Percentiles rank a stretch among this genome's conserved stretches.
These are phyloP conservation scores for Vitis hybrid DNA, from an alignment of 177 flowering plant species.

Conservation along the genomic window DNA sequence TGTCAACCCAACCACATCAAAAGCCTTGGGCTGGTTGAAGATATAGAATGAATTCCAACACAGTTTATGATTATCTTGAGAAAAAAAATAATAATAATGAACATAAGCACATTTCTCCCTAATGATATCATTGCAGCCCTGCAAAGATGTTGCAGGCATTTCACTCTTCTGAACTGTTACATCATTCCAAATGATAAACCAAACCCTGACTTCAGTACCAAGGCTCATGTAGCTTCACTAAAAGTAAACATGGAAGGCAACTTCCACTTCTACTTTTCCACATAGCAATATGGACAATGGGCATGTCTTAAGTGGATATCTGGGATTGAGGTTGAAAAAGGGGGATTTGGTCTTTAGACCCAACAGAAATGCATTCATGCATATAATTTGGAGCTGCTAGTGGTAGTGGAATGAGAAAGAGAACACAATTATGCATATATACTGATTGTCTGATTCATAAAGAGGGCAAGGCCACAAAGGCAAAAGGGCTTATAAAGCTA, in stretches of 20 bases:
- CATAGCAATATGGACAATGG: neutral
- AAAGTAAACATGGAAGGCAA: no score
- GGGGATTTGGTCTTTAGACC: neutral
- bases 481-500: constrained; percentile 1
- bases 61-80: neutral
- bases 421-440: neutral
- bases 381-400: neutral
- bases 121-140: neutral
- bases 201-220: neutral
- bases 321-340: neutral
- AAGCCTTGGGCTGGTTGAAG: neutral
- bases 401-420: constrained; percentile 1
- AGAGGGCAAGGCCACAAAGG: constrained; percentile 1
- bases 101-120: neutral
- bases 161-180: neutral
- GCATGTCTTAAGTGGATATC: neutral
- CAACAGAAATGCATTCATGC: neutral
- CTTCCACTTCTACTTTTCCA: neutral
- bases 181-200: neutral
- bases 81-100: neutral
- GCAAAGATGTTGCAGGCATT: neutral
- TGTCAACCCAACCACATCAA: neutral
- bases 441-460: constrained; percentile 4
- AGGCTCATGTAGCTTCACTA: neutral
- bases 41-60: neutral